phyloP scores from a whole-genome alignment of 2,329 filamentous ascomycete genomes.

The Fonsecaea monophora region DNA sequence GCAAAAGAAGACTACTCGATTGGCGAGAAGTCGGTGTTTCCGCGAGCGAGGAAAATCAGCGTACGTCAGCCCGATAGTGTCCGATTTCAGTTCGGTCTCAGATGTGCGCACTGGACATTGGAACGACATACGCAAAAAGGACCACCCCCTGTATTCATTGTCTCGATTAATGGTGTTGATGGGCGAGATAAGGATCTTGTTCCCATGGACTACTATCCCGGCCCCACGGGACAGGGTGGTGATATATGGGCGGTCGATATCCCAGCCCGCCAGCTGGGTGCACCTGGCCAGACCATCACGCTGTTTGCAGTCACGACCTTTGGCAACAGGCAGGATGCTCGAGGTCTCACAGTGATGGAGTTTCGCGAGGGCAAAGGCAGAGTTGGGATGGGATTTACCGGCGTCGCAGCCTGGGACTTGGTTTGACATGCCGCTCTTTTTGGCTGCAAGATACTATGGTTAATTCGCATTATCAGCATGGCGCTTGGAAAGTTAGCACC shows the following conservation, averaged over 20 bases:
- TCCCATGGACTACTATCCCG: conserved; percentile 64
- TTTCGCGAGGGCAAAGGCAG: conserved; percentile 57
- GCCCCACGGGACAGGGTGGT: conserved; percentile 66
- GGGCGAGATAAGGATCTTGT: conserved; percentile 72
- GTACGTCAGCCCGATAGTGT: conserved; percentile 65
- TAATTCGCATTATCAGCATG: conserved; percentile 1
- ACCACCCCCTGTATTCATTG: conserved; percentile 71
- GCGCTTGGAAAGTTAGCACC: neutral
- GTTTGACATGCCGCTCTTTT: conserved; percentile 40
- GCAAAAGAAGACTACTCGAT: conserved; percentile 60
- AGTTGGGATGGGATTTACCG: conserved; percentile 57
- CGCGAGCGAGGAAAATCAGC: conserved; percentile 64
- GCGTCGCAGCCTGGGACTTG: conserved; percentile 63
- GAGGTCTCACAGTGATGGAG: conserved; percentile 59
- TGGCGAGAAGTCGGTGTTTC: conserved; percentile 66
- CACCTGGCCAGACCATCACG: conserved; percentile 70
- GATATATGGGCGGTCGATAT: conserved; percentile 85
- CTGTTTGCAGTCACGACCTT: conserved; percentile 67
- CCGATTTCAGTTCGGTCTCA: conserved; percentile 79
- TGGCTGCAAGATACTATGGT: neutral
- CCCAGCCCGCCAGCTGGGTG: conserved; percentile 66
- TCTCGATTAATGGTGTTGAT: conserved; percentile 70
- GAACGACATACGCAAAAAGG: conserved; percentile 68
- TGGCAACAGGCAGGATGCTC: conserved; percentile 57
- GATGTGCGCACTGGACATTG: conserved; percentile 85